Conservation (phyloP, 805 yeast genomes). For the Yarrowia bubula region DNA sequence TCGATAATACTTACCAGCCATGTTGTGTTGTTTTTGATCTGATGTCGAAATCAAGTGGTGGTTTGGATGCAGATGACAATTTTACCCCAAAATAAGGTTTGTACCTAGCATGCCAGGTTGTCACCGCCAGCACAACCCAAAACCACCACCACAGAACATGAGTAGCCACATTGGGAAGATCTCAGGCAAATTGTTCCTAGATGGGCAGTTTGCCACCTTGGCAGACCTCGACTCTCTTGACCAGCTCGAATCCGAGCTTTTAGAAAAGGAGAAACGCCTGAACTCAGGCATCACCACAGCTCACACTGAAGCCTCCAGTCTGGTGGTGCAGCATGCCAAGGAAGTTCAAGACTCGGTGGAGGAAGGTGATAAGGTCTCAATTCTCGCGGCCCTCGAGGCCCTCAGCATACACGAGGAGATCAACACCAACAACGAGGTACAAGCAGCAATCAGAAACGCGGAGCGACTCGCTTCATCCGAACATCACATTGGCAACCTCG, state of each 20-base stretch:
- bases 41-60: not conserved
- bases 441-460: not conserved
- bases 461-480: conserved; percentile 2
- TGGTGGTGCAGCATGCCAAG: not conserved
- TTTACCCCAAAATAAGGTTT: not conserved
- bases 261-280: not conserved
- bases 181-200: conserved; percentile 2
- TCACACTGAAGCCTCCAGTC: not conserved
- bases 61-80: not conserved
- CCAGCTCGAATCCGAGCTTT: not conserved
- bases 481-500: conserved; percentile 5
- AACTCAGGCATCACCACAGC: not conserved
- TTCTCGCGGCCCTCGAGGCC: not conserved
- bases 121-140: not conserved
- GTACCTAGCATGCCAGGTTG: not conserved
- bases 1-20: conserved; percentile 4
- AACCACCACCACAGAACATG: not conserved
- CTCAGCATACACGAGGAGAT: not conserved
- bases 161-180: conserved; percentile 12
- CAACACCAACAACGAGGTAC: not conserved
- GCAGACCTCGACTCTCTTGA: not conserved
- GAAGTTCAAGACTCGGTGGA: not conserved
- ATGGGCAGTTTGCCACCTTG: conserved; percentile 9
- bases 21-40: not conserved
- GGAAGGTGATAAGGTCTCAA: not conserved